phyloP scores from a whole-genome alignment of 129 eudicot species.

The Chrysanthemum makinoi region DNA sequence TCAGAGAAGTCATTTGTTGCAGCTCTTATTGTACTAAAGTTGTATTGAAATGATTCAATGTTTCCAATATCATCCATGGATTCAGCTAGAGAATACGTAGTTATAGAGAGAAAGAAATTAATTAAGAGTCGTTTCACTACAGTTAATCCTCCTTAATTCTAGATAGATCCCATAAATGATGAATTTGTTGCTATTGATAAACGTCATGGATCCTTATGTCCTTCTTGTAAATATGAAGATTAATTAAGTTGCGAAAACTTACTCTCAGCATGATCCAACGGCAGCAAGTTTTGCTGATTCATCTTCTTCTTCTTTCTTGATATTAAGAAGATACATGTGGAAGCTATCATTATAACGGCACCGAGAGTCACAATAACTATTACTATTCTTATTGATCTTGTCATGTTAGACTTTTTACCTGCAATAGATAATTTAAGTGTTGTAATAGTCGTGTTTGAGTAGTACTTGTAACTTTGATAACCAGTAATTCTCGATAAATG shows the following conservation, averaged over 20 bases:
- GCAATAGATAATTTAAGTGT: background rate
- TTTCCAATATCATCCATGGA: background rate
- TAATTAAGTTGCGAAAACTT: background rate
- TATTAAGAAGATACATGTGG: slow-evolving; percentile 1
- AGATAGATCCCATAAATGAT: too few relatives aligned
- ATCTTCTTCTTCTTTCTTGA: background rate
- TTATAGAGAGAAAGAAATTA: background rate
- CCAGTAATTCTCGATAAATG: too few relatives aligned
- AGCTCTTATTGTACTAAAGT: slow-evolving; percentile 1
- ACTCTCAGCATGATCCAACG: background rate
- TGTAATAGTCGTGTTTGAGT: too few relatives aligned
- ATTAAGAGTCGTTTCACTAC: background rate
- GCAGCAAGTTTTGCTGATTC: background rate
- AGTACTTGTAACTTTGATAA: too few relatives aligned
- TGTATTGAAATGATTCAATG: slow-evolving; percentile 12
- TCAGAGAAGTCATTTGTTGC: slow-evolving; percentile 11
- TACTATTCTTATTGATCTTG: background rate
- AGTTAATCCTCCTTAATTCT: background rate
- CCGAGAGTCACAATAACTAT: background rate
- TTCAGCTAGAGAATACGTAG: background rate
- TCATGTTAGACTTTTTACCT: background rate
- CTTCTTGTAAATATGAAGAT: too few relatives aligned
- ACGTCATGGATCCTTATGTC: background rate
- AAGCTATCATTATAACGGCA: slow-evolving; percentile 5
- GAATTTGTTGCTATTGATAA: background rate